A percentile compares a stretch with the other conserved stretches of the same genome.
Conservation (phyloP, 345 rosid species). For the Schrenkiella parvula region DNA sequence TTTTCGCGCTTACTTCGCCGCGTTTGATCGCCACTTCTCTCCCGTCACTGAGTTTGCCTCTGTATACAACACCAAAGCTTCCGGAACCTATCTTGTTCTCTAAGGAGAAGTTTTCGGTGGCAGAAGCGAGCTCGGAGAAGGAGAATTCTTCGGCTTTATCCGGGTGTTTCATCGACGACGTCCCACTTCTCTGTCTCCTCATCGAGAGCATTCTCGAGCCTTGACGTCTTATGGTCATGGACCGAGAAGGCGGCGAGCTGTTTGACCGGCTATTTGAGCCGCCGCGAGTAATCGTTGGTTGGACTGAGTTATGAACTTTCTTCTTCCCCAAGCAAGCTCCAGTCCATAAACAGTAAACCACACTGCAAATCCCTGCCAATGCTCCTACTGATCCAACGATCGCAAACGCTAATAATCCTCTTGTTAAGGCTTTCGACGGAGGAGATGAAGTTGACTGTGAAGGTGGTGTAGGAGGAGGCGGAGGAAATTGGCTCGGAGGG, state of each 20-base stretch:
- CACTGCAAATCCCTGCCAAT: conserved; percentile 53
- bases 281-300: conserved; percentile 73
- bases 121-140: conserved; percentile 63
- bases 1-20: conserved; percentile 60
- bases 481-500: conserved; percentile 2
- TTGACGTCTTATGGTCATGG: conserved; percentile 71
- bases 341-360: conserved; percentile 66
- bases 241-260: conserved; percentile 55
- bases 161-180: conserved; percentile 65
- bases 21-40: conserved; percentile 90
- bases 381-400: conserved; percentile 72
- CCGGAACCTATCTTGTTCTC: conserved; percentile 90
- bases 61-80: conserved; percentile 84
- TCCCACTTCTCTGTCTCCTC: conserved; percentile 93
- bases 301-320: conserved; percentile 91
- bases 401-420: conserved; percentile 65
- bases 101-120: conserved; percentile 63
- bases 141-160: conserved; percentile 80
- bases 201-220: conserved; percentile 54
- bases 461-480: neutral
- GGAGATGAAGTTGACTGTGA: conserved; percentile 11
- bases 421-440: conserved; percentile 39
- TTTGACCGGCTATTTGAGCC: conserved; percentile 53
- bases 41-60: conserved; percentile 64
- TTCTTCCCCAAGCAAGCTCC: conserved; percentile 76